A percentile compares a stretch with the other conserved stretches of the same genome.
Conservation (phyloP, 495 filamentous ascomycete species). For the Penicillium cosmopolitanum region DNA sequence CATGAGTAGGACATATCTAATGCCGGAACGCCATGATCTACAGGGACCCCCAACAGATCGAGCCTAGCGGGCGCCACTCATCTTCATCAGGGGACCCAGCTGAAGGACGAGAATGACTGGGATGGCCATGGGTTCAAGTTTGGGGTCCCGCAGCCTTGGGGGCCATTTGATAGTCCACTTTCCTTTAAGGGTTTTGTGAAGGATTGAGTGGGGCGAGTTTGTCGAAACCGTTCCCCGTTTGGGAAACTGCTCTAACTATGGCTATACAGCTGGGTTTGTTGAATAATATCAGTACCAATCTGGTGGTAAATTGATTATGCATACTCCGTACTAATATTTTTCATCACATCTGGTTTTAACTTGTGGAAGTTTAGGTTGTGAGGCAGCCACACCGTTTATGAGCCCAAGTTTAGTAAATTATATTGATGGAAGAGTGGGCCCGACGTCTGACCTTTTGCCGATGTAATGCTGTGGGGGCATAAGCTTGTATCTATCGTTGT, state of each 20-base stretch:
- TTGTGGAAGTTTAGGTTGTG: too few species aligned
- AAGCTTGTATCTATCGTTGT: too few species aligned
- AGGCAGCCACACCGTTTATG: too few species aligned
- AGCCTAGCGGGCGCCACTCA: constrained; percentile 4
- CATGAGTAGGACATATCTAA: background rate
- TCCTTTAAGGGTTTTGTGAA: background rate
- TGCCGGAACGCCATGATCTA: constrained; percentile 1
- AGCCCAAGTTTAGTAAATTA: too few species aligned
- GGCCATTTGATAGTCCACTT: background rate
- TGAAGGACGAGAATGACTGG: background rate
- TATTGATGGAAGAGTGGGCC: too few species aligned
- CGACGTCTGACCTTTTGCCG: too few species aligned
- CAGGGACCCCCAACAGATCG: constrained; percentile 1
- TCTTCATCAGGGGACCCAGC: background rate
- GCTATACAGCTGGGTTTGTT: background rate
- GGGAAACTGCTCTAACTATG: constrained; percentile 8
- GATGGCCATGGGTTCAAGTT: background rate
- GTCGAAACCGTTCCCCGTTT: constrained; percentile 3
- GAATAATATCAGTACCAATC: background rate
- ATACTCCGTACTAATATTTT: too few species aligned
- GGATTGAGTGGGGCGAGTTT: background rate
- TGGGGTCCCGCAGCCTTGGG: background rate
- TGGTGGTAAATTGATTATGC: too few species aligned
- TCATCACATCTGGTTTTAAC: too few species aligned
- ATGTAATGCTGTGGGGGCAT: too few species aligned